Evolutionary conservation across 306 rosid genomes (phyloP).

Genomic region (Cucurbita moschata): DNA sequence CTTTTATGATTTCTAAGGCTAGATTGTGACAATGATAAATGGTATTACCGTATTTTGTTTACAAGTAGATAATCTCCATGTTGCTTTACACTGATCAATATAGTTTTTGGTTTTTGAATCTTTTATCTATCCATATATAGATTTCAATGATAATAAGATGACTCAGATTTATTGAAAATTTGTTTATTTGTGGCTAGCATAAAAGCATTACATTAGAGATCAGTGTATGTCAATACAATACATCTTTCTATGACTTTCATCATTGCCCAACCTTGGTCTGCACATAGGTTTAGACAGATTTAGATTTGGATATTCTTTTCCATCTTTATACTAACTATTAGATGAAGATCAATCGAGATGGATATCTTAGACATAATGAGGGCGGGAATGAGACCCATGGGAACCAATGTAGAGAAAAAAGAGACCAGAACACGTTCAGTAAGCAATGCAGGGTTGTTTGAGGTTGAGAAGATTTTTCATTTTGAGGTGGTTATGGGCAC

Average conservation of each 20-base stretch:
- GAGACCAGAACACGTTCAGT: background rate
- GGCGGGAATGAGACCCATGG: background rate
- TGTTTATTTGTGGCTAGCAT: background rate
- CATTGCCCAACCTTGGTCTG: background rate
- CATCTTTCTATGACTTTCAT: background rate
- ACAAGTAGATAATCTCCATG: background rate
- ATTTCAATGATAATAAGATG: background rate
- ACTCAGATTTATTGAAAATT: background rate
- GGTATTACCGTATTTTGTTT: background rate
- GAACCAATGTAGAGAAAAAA: background rate
- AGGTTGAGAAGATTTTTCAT: background rate
- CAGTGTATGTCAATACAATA: background rate
- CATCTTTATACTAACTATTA: background rate
- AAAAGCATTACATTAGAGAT: background rate
- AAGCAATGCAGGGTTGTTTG: background rate
- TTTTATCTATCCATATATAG: background rate
- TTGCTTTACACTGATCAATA: background rate
- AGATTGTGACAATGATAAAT: background rate
- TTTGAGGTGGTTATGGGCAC: background rate
- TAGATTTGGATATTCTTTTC: background rate
- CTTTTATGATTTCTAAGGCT: background rate
- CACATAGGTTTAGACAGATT: background rate
- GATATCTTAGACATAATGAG: background rate
- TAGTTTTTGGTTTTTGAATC: background rate
- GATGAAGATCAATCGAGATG: background rate